Evolutionary conservation across 768 basidiomycete species (phyloP).

Genomic region (Suillus paluster): DNA sequence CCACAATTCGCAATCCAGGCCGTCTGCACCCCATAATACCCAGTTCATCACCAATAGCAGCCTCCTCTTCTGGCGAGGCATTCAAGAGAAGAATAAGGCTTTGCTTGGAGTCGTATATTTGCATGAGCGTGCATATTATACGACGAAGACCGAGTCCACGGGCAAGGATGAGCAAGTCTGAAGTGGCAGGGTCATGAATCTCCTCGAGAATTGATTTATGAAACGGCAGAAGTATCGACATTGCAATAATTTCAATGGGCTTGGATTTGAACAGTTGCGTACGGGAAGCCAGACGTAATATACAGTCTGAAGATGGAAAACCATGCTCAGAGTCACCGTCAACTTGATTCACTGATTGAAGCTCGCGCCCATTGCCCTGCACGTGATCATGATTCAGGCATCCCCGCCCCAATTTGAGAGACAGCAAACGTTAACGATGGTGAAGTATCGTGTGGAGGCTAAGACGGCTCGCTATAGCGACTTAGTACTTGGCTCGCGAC

Average conservation of each 20-base stretch:
- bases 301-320: not conserved
- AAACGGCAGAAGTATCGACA: conserved; percentile 53
- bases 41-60: conserved; percentile 90
- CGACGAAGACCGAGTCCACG: conserved; percentile 89
- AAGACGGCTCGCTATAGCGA: no score
- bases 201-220: conserved; percentile 70
- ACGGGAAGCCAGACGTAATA: not conserved
- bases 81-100: conserved; percentile 87
- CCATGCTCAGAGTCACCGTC: no score
- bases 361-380: no score
- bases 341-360: no score
- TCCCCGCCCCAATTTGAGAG: no score
- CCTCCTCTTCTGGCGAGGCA: conserved; percentile 84
- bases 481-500: no score
- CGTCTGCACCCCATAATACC: conserved; percentile 89
- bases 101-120: conserved; percentile 88
- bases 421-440: no score
- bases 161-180: conserved; percentile 78
- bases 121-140: conserved; percentile 84
- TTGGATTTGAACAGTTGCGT: not conserved
- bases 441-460: no score
- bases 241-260: not conserved
- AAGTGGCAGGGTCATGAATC: conserved; percentile 75
- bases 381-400: no score
- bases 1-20: conserved; percentile 83